Percentiles rank a stretch among this genome's conserved stretches.
These are phyloP conservation scores for Xylaria sp. DNA, from an alignment of 2,329 filamentous ascomycete species.

Conservation along the genomic window DNA sequence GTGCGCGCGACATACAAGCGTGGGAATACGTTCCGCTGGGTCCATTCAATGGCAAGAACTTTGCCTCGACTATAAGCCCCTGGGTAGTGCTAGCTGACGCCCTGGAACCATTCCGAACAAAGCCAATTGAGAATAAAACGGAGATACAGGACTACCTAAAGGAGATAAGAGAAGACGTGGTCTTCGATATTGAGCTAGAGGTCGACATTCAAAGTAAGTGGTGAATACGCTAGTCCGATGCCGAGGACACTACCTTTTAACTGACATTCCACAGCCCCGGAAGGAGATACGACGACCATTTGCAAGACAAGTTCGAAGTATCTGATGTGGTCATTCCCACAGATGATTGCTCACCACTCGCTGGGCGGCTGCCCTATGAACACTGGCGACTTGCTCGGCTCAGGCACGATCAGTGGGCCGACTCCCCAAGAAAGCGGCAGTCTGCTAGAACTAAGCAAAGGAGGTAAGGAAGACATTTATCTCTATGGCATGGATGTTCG, in stretches of 20 bases:
- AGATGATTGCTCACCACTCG: conserved; percentile 84
- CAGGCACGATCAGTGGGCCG: conserved; percentile 75
- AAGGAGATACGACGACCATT: conserved; percentile 66
- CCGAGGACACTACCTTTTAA: not conserved
- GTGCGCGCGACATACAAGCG: conserved; percentile 81
- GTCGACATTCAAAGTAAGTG: conserved; percentile 70
- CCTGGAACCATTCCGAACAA: conserved; percentile 66
- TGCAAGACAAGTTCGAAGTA: conserved; percentile 71
- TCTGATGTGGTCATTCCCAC: conserved; percentile 83
- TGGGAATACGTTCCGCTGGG: conserved; percentile 89
- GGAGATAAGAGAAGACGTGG: conserved; percentile 67
- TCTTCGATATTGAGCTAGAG: conserved; percentile 76
- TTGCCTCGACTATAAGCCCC: conserved; percentile 78
- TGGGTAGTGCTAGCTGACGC: conserved; percentile 85
- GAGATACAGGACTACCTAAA: conserved; percentile 61
- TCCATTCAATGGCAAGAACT: conserved; percentile 87
- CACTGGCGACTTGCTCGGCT: conserved; percentile 79
- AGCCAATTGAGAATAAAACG: conserved; percentile 49
- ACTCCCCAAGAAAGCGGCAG: conserved; percentile 54
- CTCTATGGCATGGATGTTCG: conserved; percentile 55
- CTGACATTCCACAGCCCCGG: conserved; percentile 51
- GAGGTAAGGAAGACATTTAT: conserved; percentile 57
- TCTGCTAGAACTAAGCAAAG: conserved; percentile 58
- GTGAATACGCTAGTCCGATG: not conserved
- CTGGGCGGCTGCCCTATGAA: conserved; percentile 80